phyloP scores from a whole-genome alignment of 352 stramenopile genomes.

The Globisporangium radiosum region DNA sequence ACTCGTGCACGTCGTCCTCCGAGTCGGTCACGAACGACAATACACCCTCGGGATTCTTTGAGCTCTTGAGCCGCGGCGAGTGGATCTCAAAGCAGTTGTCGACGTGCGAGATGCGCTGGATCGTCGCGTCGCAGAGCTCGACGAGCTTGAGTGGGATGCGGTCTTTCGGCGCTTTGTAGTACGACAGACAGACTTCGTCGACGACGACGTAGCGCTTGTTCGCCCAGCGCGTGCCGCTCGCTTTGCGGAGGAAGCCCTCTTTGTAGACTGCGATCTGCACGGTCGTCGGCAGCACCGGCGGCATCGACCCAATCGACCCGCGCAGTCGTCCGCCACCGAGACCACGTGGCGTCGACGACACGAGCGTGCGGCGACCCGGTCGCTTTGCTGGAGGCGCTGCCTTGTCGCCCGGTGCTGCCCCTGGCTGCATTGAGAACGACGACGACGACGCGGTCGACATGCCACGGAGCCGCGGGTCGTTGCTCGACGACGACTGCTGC shows the following conservation, averaged over 20 bases:
- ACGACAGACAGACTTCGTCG: slow-evolving; percentile 76
- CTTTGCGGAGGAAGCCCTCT: slow-evolving; percentile 78
- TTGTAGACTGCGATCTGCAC: slow-evolving; percentile 77
- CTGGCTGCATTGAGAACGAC: slow-evolving; percentile 57
- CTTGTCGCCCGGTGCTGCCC: slow-evolving; percentile 36
- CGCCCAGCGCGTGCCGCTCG: slow-evolving; percentile 74
- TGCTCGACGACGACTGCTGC: slow-evolving; percentile 4
- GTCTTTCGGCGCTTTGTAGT: slow-evolving; percentile 83
- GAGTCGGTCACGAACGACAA: slow-evolving; percentile 82
- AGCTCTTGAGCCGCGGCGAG: slow-evolving; percentile 78
- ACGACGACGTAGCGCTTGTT: slow-evolving; percentile 86
- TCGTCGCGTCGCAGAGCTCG: slow-evolving; percentile 70
- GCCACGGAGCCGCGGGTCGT: slow-evolving; percentile 25
- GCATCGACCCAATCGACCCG: slow-evolving; percentile 37
- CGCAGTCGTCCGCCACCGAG: slow-evolving; percentile 22
- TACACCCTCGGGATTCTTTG: slow-evolving; percentile 74
- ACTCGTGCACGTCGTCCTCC: slow-evolving; percentile 81
- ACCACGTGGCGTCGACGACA: slow-evolving; percentile 42
- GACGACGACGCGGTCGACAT: slow-evolving; percentile 25
- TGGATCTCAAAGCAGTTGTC: slow-evolving; percentile 85
- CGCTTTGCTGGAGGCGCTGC: slow-evolving; percentile 41
- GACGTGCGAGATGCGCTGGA: slow-evolving; percentile 78
- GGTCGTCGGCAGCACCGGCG: slow-evolving; percentile 54
- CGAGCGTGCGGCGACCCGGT: slow-evolving; percentile 47
- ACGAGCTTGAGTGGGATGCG: slow-evolving; percentile 82